Conservation (phyloP, 2,329 filamentous ascomycete genomes). For the Verticillium nubilum region DNA sequence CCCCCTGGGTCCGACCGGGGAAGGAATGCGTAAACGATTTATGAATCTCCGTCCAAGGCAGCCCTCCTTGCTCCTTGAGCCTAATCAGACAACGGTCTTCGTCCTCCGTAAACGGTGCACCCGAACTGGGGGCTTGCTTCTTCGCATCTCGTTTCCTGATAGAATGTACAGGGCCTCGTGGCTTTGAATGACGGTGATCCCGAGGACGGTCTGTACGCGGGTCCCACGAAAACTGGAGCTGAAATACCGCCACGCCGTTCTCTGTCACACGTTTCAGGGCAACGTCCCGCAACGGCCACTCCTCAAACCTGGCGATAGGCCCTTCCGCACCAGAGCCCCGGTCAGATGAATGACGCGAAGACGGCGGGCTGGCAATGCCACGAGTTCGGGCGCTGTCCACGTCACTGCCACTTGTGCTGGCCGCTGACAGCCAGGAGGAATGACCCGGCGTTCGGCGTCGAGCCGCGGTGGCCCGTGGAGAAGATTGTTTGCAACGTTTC, state of each 20-base stretch:
- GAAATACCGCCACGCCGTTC: slow-evolving; percentile 1
- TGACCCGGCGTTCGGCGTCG: background rate
- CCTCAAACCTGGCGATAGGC: background rate
- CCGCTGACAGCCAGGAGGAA: background rate
- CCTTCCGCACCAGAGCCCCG: background rate
- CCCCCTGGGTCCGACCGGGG: background rate
- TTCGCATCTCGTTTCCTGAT: background rate
- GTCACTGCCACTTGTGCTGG: background rate
- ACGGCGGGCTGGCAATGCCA: background rate
- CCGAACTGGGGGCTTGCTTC: background rate
- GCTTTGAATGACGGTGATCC: background rate
- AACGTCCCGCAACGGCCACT: slow-evolving; percentile 2
- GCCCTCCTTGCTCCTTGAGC: slow-evolving; percentile 2
- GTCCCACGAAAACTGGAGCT: slow-evolving; percentile 5
- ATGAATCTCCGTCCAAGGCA: slow-evolving; percentile 5
- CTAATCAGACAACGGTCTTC: slow-evolving; percentile 3
- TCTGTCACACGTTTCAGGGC: slow-evolving; percentile 2
- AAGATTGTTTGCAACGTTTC: slow-evolving; percentile 4
- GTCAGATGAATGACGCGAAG: background rate
- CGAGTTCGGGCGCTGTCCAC: background rate
- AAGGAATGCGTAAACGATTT: background rate
- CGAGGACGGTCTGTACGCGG: background rate
- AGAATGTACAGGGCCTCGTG: background rate
- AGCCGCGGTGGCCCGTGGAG: background rate
- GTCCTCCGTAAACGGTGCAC: background rate